Percentiles rank a stretch among this genome's conserved stretches.
Conservation (phyloP, 2,329 filamentous ascomycete species). For the Diaporthe sp. region DNA sequence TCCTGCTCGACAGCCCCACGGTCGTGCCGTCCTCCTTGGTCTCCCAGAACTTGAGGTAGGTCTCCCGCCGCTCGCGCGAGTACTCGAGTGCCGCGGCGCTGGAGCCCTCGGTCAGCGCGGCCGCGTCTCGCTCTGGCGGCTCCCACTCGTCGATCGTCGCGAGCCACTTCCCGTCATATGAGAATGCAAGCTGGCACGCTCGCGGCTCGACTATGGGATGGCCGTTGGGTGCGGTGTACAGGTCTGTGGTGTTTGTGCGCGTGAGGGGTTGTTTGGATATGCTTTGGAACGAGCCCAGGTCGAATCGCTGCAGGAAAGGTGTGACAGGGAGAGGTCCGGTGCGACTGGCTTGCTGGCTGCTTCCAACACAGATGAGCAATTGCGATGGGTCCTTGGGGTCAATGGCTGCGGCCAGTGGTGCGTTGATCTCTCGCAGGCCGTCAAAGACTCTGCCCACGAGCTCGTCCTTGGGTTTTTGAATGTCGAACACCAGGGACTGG, state of each 20-base stretch:
- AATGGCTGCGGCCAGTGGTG: constrained; percentile 69
- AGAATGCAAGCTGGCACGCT: constrained; percentile 80
- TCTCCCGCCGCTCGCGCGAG: constrained; percentile 69
- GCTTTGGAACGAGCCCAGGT: constrained; percentile 82
- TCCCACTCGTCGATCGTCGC: constrained; percentile 93
- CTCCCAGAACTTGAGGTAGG: constrained; percentile 92
- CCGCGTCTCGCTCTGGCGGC: constrained; percentile 76
- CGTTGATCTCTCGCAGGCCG: constrained; percentile 53
- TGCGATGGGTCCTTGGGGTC: constrained; percentile 71
- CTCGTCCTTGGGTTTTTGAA: constrained; percentile 61
- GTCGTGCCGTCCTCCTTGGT: constrained; percentile 64
- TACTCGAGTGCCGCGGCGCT: constrained; percentile 54
- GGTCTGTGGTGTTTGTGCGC: constrained; percentile 85
- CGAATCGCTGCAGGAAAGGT: constrained; percentile 83
- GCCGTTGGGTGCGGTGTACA: constrained; percentile 79
- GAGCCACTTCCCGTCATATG: constrained; percentile 86
- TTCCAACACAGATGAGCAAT: constrained; percentile 75
- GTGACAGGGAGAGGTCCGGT: constrained; percentile 60
- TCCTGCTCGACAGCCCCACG: constrained; percentile 83
- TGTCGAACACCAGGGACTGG: constrained; percentile 70
- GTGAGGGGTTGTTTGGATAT: constrained; percentile 89
- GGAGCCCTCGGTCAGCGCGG: constrained; percentile 60
- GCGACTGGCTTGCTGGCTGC: constrained; percentile 66
- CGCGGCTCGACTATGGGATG: constrained; percentile 80
- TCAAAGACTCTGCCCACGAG: constrained; percentile 64